These are phyloP conservation scores for Coemansia sp. DNA, from an alignment of 192 early-diverging fungal genomes.

Conservation along the genomic window DNA sequence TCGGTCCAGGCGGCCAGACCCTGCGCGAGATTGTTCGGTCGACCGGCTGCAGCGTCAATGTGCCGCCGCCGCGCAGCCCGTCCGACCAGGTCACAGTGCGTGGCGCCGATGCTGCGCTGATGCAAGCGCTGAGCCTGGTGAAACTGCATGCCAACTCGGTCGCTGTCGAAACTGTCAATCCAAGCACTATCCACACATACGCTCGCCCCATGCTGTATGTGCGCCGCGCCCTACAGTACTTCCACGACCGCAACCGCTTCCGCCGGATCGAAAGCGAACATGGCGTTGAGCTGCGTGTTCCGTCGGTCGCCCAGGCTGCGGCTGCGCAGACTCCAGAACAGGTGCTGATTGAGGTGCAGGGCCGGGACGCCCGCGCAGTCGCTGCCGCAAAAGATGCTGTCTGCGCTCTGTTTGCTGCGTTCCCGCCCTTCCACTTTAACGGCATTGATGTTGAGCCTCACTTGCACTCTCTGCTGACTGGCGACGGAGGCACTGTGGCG, in stretches of 20 bases:
- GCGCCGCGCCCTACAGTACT: conserved; percentile 67
- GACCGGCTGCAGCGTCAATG: conserved; percentile 83
- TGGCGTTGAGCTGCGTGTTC: conserved; percentile 59
- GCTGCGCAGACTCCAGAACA: conserved; percentile 45
- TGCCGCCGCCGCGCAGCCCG: conserved; percentile 68
- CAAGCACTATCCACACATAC: conserved; percentile 55
- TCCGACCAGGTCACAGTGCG: conserved; percentile 76
- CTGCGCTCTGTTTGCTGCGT: conserved; percentile 54
- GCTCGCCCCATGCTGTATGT: conserved; percentile 57
- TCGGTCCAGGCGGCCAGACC: conserved; percentile 73
- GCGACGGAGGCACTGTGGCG: conserved; percentile 60
- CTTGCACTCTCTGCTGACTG: conserved; percentile 67
- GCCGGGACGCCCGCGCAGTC: conserved; percentile 59
- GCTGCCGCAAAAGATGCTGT: conserved; percentile 64
- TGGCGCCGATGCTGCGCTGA: conserved; percentile 69
- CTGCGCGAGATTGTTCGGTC: conserved; percentile 81
- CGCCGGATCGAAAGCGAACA: conserved; percentile 75
- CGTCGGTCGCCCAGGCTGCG: conserved; percentile 41
- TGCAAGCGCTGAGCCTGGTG: conserved; percentile 72
- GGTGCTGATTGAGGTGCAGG: conserved; percentile 71
- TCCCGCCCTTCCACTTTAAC: conserved; percentile 60
- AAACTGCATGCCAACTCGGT: conserved; percentile 80
- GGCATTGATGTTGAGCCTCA: conserved; percentile 74
- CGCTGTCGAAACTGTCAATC: conserved; percentile 69
- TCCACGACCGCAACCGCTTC: conserved; percentile 68